phyloP scores from a whole-genome alignment of 129 eudicot species.

The Tagetes patula region DNA sequence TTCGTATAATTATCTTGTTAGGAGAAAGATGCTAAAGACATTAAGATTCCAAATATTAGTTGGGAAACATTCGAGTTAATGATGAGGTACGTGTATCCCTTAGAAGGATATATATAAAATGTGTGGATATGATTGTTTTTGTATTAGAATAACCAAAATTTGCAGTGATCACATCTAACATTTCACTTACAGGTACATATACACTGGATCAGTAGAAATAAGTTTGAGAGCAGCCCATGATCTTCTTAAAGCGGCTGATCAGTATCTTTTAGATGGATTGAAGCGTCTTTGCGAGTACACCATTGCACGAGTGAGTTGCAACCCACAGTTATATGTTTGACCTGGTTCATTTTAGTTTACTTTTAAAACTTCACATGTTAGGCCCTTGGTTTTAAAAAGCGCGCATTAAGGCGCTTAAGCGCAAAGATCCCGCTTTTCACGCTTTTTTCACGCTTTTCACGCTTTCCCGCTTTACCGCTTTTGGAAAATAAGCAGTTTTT shows the following conservation, averaged over 20 bases:
- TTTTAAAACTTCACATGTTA: too few relatives aligned
- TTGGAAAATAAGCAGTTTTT: too few relatives aligned
- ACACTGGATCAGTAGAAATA: constrained; percentile 82
- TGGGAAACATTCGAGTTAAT: constrained; percentile 93
- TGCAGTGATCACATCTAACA: not conserved
- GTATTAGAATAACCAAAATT: too few relatives aligned
- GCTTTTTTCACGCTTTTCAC: too few relatives aligned
- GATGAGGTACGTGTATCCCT: constrained; percentile 65
- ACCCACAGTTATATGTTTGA: too few relatives aligned
- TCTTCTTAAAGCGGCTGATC: constrained; percentile 81
- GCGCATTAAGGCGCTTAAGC: too few relatives aligned
- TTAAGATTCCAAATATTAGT: constrained; percentile 82
- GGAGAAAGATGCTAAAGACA: constrained; percentile 86
- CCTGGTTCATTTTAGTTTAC: too few relatives aligned
- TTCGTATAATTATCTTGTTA: constrained; percentile 26
- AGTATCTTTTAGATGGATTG: constrained; percentile 79
- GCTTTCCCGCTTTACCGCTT: too few relatives aligned
- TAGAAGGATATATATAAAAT: not conserved
- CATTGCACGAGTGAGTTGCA: constrained; percentile 62
- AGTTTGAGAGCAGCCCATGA: constrained; percentile 68
- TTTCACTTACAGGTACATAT: constrained; percentile 62
- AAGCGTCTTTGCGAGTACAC: constrained; percentile 82
- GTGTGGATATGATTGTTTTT: not conserved
- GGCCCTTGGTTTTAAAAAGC: too few relatives aligned
- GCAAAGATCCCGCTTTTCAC: too few relatives aligned